phyloP scores from a whole-genome alignment of 129 eudicot genomes.

The Arctium lappa region DNA sequence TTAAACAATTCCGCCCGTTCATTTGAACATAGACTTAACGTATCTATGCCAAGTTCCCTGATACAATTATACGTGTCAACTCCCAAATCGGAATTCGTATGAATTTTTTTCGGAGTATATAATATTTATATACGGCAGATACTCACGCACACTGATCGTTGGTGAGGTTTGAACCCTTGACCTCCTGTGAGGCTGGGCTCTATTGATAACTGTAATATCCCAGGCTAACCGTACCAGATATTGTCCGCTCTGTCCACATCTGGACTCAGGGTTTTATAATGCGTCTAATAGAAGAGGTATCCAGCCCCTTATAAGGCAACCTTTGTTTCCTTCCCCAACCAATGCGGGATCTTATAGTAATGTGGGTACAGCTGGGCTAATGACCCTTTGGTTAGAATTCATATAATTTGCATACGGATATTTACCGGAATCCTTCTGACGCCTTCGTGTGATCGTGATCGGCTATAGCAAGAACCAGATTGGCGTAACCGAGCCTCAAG shows the following conservation, averaged over 20 bases:
- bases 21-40: conserved; percentile 49
- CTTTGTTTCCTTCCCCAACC: no score
- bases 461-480: conserved; percentile 84
- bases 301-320: no score
- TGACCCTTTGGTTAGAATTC: not conserved
- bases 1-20: conserved; percentile 68
- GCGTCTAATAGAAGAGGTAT: no score
- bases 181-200: not conserved
- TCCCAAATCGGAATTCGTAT: no score
- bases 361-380: not conserved
- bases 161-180: not conserved
- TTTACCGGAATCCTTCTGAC: conserved; percentile 72
- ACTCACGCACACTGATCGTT: not conserved
- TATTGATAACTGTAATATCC: no score
- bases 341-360: no score
- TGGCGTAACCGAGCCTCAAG: conserved; percentile 90
- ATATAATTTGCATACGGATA: not conserved
- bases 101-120: no score
- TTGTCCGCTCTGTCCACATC: no score
- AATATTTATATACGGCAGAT: not conserved
- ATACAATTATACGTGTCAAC: conserved; percentile 3
- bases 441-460: conserved; percentile 80
- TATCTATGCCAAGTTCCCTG: conserved; percentile 95
- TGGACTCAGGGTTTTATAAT: no score
- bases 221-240: no score